A percentile compares a stretch with the other conserved stretches of the same genome.
These are phyloP conservation scores for Ochromonas danica DNA, from an alignment of 108 stramenopile species.

Conservation along the genomic window DNA sequence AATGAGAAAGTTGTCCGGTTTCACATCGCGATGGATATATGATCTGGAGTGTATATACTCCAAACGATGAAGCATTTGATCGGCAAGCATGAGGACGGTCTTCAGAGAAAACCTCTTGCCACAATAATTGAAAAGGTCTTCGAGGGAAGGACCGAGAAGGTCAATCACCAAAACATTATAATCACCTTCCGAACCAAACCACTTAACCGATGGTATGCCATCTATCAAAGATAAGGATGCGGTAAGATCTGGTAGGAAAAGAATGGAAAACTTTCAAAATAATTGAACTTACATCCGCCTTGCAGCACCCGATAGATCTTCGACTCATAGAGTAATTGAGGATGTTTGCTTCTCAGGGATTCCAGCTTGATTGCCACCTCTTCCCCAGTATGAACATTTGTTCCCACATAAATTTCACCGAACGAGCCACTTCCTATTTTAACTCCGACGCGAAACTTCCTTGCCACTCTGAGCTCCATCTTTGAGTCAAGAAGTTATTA, in stretches of 20 bases:
- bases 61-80: slow-evolving; percentile 32
- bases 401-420: slow-evolving; percentile 33
- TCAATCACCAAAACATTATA: slow-evolving; percentile 36
- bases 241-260: neutral
- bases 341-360: slow-evolving; percentile 26
- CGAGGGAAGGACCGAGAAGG: slow-evolving; percentile 23
- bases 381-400: slow-evolving; percentile 35
- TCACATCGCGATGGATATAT: slow-evolving; percentile 34
- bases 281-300: slow-evolving; percentile 33
- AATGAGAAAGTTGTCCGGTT: slow-evolving; percentile 37
- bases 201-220: slow-evolving; percentile 32
- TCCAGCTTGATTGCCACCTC: slow-evolving; percentile 36
- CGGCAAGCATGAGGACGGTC: slow-evolving; percentile 28
- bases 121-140: slow-evolving; percentile 39
- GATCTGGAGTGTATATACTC: slow-evolving; percentile 35
- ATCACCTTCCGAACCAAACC: slow-evolving; percentile 37
- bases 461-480: slow-evolving; percentile 32
- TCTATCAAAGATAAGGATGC: slow-evolving; percentile 17
- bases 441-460: slow-evolving; percentile 33
- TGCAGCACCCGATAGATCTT: slow-evolving; percentile 31
- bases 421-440: slow-evolving; percentile 32
- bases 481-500: too few relatives aligned
- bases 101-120: slow-evolving; percentile 31
- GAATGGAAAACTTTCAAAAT: neutral
- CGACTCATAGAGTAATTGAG: slow-evolving; percentile 32